These are phyloP conservation scores for Neurospora cerealis DNA, from an alignment of 495 filamentous ascomycete genomes.

Conservation along the genomic window DNA sequence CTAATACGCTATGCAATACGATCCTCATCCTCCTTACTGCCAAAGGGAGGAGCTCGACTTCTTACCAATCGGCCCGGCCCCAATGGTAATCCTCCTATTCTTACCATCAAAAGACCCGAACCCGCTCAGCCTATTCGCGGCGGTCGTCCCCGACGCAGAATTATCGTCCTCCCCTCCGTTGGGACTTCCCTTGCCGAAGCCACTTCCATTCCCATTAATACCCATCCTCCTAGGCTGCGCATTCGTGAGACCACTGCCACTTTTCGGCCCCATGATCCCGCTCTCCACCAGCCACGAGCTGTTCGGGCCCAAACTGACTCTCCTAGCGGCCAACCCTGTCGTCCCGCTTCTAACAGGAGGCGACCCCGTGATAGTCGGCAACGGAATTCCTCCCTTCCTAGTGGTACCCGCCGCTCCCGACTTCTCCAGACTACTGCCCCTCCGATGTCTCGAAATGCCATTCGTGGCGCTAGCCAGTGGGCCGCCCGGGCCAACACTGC, in stretches of 20 bases:
- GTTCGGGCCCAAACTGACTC: neutral
- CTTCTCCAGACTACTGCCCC: constrained; percentile 17
- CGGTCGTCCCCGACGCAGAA: neutral
- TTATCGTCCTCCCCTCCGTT: neutral
- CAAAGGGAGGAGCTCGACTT: neutral
- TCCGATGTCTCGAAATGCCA: constrained; percentile 34
- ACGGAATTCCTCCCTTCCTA: constrained; percentile 1
- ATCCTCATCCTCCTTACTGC: neutral
- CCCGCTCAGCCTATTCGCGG: neutral
- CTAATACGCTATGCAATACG: neutral
- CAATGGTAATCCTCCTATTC: constrained; percentile 26
- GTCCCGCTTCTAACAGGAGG: constrained; percentile 17
- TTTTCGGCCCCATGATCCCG: constrained; percentile 28
- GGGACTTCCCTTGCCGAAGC: neutral
- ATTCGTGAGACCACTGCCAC: constrained; percentile 18
- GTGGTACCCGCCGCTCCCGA: constrained; percentile 19
- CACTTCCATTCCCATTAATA: neutral
- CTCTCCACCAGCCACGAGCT: neutral
- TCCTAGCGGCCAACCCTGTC: neutral
- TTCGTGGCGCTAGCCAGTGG: constrained; percentile 31
- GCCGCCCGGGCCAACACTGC: constrained; percentile 1
- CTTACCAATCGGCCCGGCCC: neutral
- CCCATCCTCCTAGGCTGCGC: constrained; percentile 8
- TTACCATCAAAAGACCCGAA: constrained; percentile 11
- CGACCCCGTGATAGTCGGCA: constrained; percentile 35